Evolutionary conservation across 306 rosid genomes (phyloP), one percentile per base, ranked within the genome.

Genomic region (Canavalia ensiformis): DNA sequence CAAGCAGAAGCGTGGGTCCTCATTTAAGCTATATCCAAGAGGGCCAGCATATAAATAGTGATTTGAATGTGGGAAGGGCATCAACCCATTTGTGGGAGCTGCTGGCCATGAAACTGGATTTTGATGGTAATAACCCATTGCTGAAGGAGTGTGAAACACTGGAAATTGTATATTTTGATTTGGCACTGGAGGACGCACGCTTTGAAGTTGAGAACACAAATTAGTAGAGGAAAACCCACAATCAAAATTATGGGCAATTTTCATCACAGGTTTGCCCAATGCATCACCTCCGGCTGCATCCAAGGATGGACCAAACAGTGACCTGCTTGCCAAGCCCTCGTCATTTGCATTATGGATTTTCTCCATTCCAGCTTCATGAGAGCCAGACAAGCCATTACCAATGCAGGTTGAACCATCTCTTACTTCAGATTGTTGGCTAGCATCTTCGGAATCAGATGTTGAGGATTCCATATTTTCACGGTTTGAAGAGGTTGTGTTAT

Each of bases 391-490:
- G 57, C 80, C 90, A 81, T 82, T 90, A 79, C 86, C 88, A 83
- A 37, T 70, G 64, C 80, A 72, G 31, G 68, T 81, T 49, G 81
- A 84, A 77, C 76, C 83, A 37, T 89, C 96, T 82, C 89, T 90
- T 80, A 82, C 91, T 77, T 91, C 99, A 52, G 89, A 96, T 74
- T 86, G 94, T 83, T 73, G 97, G 89, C 92, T 88, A 67, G 89
- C 87, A 84, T 94, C 97, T 68, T 95, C 98, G n/a, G 99, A 96
- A 89, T 93, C 98, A 30, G 99, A 92, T 65, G 92, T 85, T 25
- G 94, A 94, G 35, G 97, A 91, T 81, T 94, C 99, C 30, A 87
- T 84, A 86, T 90, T 89, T 86, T 88, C 98, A 73, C 60, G 89
- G 86, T 86, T 92, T 54, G 98, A 92, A 49, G 91, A 88, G 68